phyloP scores from a whole-genome alignment of 2,329 filamentous ascomycete genomes.

The Basipetospora chlamydospora region DNA sequence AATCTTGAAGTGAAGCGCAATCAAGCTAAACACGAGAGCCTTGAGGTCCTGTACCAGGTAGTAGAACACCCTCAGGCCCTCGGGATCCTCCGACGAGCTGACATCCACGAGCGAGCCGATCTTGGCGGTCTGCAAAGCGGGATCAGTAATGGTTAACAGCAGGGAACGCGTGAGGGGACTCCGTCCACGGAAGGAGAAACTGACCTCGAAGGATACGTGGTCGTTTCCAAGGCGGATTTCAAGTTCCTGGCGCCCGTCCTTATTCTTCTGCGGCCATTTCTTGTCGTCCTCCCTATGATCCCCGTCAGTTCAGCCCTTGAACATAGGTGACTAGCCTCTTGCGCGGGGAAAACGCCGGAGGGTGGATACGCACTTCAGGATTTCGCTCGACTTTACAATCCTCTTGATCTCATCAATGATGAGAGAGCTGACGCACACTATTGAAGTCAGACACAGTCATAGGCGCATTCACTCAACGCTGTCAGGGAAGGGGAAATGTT shows the following conservation, averaged over 20 bases:
- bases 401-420: conserved; percentile 90
- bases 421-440: conserved; percentile 90
- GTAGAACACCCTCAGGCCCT: conserved; percentile 94
- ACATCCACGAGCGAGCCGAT: conserved; percentile 96
- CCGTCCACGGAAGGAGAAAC: conserved; percentile 10
- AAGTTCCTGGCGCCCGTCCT: conserved; percentile 90
- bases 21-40: conserved; percentile 89
- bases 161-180: no score
- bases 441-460: background rate
- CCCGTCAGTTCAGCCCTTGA: conserved; percentile 3
- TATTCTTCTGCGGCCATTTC: conserved; percentile 99
- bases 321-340: no score
- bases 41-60: conserved; percentile 97
- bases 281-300: conserved; percentile 82
- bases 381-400: conserved; percentile 94
- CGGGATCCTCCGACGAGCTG: conserved; percentile 87
- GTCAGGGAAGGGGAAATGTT: background rate
- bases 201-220: conserved; percentile 93
- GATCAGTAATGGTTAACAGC: no score
- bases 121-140: conserved; percentile 96
- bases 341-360: no score
- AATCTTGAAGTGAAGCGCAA: conserved; percentile 95
- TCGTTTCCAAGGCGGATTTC: conserved; percentile 90
- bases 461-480: no score
- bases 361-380: conserved; percentile 60